A percentile compares a stretch with the other conserved stretches of the same genome.
Evolutionary conservation across 2,329 filamentous ascomycete genomes (phyloP).

Genomic region (Aspergillus tubingensis): DNA sequence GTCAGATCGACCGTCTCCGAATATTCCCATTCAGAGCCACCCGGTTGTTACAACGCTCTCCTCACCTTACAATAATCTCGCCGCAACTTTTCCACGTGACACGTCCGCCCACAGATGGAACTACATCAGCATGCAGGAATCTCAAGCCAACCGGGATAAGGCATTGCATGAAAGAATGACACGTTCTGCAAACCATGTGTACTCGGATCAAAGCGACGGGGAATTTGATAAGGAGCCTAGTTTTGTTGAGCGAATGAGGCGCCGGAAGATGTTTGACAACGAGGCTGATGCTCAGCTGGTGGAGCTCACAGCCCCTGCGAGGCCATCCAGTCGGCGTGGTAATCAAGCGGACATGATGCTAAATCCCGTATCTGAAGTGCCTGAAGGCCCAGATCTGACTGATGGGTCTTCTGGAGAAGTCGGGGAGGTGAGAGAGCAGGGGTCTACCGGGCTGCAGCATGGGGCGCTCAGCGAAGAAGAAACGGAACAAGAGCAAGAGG

Average conservation of each 20-base stretch:
- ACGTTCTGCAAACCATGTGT: slow-evolving; percentile 38
- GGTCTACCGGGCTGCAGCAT: slow-evolving; percentile 22
- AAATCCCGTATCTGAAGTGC: slow-evolving; percentile 7
- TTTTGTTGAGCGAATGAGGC: slow-evolving; percentile 36
- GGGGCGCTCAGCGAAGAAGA: slow-evolving; percentile 45
- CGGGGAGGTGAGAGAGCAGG: slow-evolving; percentile 23
- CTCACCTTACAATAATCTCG: slow-evolving; percentile 39
- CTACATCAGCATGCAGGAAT: slow-evolving; percentile 51
- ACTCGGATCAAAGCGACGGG: slow-evolving; percentile 40
- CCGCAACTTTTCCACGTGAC: slow-evolving; percentile 36
- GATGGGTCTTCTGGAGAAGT: slow-evolving; percentile 13
- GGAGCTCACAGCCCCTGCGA: slow-evolving; percentile 35
- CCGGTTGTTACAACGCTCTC: slow-evolving; percentile 37
- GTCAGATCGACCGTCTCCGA: slow-evolving; percentile 53
- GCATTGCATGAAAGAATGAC: slow-evolving; percentile 34
- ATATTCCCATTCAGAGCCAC: slow-evolving; percentile 46
- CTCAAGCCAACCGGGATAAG: slow-evolving; percentile 45
- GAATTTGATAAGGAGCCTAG: slow-evolving; percentile 49
- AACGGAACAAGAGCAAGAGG: slow-evolving; percentile 51
- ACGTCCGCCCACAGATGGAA: slow-evolving; percentile 45
- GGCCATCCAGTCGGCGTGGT: slow-evolving; percentile 18
- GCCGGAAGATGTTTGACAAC: slow-evolving; percentile 36
- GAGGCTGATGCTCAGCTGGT: slow-evolving; percentile 40
- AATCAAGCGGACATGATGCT: slow-evolving; percentile 4
- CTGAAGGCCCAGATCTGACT: slow-evolving; percentile 8